These are phyloP conservation scores for Alternaria viburni DNA, from an alignment of 2,329 filamentous ascomycete genomes.

Conservation along the genomic window DNA sequence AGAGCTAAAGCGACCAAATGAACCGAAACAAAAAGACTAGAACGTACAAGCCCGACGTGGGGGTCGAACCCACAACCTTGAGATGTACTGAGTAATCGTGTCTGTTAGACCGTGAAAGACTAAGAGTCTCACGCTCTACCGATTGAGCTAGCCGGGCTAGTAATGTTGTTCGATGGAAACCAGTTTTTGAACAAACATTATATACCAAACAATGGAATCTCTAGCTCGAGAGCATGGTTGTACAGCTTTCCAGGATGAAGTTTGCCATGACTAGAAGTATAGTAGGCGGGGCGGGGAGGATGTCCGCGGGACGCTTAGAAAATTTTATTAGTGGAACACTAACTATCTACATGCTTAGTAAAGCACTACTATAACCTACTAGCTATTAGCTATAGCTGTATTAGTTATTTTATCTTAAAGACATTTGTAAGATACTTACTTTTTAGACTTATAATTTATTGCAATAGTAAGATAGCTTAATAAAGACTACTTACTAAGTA, in stretches of 20 bases:
- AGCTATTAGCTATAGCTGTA: neutral
- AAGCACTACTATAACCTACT: neutral
- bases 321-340: neutral
- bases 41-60: constrained; percentile 13
- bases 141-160: constrained; percentile 41
- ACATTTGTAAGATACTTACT: no score
- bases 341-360: neutral
- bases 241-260: neutral
- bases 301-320: neutral
- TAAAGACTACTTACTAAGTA: no score
- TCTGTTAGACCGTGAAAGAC: constrained; percentile 21
- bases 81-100: constrained; percentile 25
- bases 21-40: neutral
- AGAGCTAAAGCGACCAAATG: neutral
- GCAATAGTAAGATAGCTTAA: neutral
- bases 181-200: rapidly evolving
- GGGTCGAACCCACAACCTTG: constrained; percentile 18
- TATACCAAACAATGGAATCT: rapidly evolving
- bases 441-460: neutral
- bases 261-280: neutral
- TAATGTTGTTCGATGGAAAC: constrained; percentile 16
- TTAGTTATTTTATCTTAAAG: neutral
- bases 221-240: neutral
- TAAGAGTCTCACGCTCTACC: constrained; percentile 53
- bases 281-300: neutral